These are phyloP conservation scores for Fusarium subglutinans DNA, from an alignment of 2,329 filamentous ascomycete genomes.

Conservation along the genomic window DNA sequence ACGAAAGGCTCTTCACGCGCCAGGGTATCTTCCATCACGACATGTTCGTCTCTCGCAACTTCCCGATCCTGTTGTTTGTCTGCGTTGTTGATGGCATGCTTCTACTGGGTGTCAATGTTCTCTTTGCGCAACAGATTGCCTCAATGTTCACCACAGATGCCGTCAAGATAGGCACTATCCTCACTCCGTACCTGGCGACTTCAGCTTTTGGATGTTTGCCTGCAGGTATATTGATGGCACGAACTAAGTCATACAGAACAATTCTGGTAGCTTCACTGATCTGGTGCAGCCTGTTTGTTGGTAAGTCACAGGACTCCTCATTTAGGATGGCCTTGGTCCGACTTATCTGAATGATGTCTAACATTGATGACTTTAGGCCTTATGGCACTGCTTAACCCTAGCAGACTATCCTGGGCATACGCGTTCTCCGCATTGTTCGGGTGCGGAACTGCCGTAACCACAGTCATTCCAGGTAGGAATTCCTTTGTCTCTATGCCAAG, in stretches of 20 bases:
- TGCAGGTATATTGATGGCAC: not conserved
- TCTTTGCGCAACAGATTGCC: not conserved
- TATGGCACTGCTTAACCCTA: not conserved
- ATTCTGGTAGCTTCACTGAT: not conserved
- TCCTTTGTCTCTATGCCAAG: accelerated
- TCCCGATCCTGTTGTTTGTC: not conserved
- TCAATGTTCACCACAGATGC: not conserved
- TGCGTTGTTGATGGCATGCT: not conserved
- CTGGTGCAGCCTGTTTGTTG: not conserved
- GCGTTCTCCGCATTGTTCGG: not conserved
- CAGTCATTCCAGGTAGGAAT: not conserved
- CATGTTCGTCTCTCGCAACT: not conserved
- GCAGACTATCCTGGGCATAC: not conserved
- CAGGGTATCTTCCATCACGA: not conserved
- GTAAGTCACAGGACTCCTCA: not conserved
- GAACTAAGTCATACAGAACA: not conserved
- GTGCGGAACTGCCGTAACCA: not conserved
- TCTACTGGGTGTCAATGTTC: not conserved
- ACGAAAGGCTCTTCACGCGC: not conserved
- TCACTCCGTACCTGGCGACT: not conserved
- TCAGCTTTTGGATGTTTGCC: not conserved
- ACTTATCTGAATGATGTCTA: not conserved
- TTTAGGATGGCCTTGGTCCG: not conserved
- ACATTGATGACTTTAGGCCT: not conserved
- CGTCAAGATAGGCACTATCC: not conserved